Conservation (phyloP, 2,329 filamentous ascomycete genomes). For the Pleurostoma richardsiae region DNA sequence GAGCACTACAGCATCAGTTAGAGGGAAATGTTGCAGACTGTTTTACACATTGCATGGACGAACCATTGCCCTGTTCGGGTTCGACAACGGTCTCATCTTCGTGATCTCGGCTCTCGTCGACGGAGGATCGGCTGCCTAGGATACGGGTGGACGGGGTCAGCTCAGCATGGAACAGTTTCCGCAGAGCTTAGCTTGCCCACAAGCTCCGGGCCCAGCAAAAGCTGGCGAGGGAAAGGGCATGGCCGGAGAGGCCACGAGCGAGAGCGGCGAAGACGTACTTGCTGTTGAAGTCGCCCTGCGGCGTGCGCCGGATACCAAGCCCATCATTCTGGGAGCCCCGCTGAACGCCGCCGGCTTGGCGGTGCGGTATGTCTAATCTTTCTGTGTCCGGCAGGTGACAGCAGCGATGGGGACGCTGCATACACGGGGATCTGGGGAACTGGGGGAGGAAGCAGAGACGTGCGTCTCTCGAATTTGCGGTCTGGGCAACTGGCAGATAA, state of each 20-base stretch:
- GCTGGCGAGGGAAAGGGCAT: not conserved
- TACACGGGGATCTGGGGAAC: too few relatives aligned
- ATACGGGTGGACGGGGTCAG: conserved; percentile 33
- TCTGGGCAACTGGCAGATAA: too few relatives aligned
- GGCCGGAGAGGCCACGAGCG: not conserved
- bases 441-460: too few relatives aligned
- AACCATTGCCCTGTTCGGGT: conserved; percentile 91
- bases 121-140: conserved; percentile 47
- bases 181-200: not conserved
- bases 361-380: not conserved
- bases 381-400: too few relatives aligned
- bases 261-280: conserved; percentile 20
- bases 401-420: too few relatives aligned
- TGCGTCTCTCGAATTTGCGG: too few relatives aligned
- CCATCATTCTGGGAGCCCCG: conserved; percentile 15
- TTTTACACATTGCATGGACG: conserved; percentile 22
- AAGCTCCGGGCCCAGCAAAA: too few relatives aligned
- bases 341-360: not conserved
- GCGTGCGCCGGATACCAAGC: conserved; percentile 21
- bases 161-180: conserved; percentile 13
- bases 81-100: conserved; percentile 81
- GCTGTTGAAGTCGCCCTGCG: conserved; percentile 26
- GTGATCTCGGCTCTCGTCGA: conserved; percentile 46
- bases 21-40: conserved; percentile 2
- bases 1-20: conserved; percentile 57